These are phyloP conservation scores for Vicia villosa DNA, from an alignment of 306 rosid genomes.

Conservation along the genomic window DNA sequence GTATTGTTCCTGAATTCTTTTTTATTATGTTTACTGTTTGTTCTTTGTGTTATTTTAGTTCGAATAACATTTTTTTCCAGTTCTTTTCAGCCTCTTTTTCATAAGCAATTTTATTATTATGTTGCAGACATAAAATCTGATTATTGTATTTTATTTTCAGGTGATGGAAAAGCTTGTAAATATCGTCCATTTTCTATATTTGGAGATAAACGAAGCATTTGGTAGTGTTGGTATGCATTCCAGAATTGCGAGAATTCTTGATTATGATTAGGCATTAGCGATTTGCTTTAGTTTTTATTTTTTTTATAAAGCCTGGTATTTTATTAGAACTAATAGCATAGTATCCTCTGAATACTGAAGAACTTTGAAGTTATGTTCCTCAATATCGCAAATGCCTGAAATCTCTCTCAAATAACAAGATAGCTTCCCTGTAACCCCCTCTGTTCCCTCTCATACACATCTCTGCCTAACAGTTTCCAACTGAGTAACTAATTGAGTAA, in stretches of 20 bases:
- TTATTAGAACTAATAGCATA: neutral
- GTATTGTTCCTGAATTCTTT: slow-evolving; percentile 20
- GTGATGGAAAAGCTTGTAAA: slow-evolving; percentile 96
- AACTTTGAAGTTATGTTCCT: neutral
- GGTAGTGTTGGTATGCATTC: slow-evolving; percentile 80
- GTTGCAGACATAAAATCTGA: slow-evolving; percentile 28
- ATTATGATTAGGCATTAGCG: slow-evolving; percentile 35
- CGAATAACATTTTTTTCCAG: neutral
- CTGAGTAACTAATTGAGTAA: neutral
- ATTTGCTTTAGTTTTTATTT: slow-evolving; percentile 3
- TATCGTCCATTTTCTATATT: slow-evolving; percentile 77
- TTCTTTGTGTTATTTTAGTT: slow-evolving; percentile 14
- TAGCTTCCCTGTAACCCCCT: neutral
- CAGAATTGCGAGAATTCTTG: slow-evolving; percentile 32
- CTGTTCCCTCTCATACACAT: neutral
- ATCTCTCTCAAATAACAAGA: slow-evolving; percentile 6
- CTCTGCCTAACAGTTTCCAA: neutral
- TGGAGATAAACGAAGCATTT: slow-evolving; percentile 92
- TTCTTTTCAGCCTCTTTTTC: slow-evolving; percentile 23
- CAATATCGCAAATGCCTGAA: neutral
- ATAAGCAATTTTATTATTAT: slow-evolving; percentile 18
- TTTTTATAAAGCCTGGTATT: slow-evolving; percentile 10
- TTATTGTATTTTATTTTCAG: slow-evolving; percentile 59
- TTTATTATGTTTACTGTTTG: slow-evolving; percentile 8
- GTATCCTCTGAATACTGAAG: neutral